These are phyloP conservation scores for Cenchrus fungigraminus DNA, from an alignment of 176 grass and related monocot species.

Conservation along the genomic window DNA sequence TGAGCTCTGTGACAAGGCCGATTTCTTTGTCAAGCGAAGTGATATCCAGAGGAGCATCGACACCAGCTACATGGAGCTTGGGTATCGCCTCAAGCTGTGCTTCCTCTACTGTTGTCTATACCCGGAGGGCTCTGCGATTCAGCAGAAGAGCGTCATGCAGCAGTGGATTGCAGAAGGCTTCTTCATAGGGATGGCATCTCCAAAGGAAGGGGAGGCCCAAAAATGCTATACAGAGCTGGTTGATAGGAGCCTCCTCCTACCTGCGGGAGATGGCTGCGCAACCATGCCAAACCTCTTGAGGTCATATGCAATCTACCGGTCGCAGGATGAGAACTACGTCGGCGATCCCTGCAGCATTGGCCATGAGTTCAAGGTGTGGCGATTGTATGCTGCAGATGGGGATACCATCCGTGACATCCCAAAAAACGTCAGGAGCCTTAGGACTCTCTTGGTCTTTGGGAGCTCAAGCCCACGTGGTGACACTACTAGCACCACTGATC, in stretches of 20 bases:
- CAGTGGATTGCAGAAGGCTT: slow-evolving; percentile 29
- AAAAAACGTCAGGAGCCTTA: neutral
- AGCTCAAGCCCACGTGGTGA: neutral
- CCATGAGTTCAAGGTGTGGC: neutral
- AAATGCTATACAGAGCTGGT: neutral
- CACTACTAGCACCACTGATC: too few relatives aligned
- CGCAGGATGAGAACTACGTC: slow-evolving; percentile 6
- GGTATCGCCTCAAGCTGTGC: neutral
- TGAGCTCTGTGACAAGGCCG: neutral
- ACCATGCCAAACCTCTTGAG: slow-evolving; percentile 5
- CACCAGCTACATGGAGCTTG: neutral
- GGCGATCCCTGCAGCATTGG: neutral
- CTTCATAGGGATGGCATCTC: neutral
- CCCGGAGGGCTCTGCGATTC: neutral
- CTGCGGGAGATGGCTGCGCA: neutral
- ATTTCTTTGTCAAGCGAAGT: neutral
- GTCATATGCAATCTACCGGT: neutral
- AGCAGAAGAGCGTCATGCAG: neutral
- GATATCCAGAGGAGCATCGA: neutral
- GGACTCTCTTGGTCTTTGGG: slow-evolving; percentile 3
- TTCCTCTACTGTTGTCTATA: neutral
- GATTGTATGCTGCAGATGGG: neutral
- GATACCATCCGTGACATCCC: neutral
- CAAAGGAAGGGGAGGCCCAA: neutral
- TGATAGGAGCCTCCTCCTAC: neutral